A percentile compares a stretch with the other conserved stretches of the same genome.
These are phyloP conservation scores for Bryopsis sp. DNA, from an alignment of 139 green algal genomes.

Conservation along the genomic window DNA sequence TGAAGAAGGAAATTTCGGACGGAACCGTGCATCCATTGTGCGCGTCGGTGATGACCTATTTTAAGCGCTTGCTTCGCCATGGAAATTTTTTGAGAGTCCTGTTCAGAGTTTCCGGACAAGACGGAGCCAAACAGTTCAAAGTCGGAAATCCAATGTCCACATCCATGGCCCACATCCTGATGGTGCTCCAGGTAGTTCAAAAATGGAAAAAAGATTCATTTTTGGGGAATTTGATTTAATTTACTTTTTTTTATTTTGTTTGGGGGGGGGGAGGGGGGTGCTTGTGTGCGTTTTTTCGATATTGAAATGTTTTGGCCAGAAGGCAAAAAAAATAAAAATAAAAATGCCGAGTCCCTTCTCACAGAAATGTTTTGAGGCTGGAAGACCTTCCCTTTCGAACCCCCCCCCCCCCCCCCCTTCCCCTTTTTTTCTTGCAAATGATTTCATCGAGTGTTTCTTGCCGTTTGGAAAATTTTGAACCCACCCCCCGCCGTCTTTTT, in stretches of 20 bases:
- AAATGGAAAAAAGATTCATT: no score
- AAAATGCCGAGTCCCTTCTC: no score
- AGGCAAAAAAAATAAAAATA: no score
- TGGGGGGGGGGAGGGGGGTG: no score
- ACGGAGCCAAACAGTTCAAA: slow-evolving; percentile 1
- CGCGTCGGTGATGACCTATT: neutral
- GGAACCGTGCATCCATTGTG: slow-evolving; percentile 13
- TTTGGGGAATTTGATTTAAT: no score
- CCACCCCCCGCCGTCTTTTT: neutral
- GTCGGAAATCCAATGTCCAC: slow-evolving; percentile 15
- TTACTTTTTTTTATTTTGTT: no score
- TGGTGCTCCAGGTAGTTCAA: slow-evolving; percentile 9
- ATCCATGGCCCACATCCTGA: neutral
- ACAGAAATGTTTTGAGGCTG: no score
- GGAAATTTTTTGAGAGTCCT: slow-evolving; percentile 4
- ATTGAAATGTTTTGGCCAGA: no score
- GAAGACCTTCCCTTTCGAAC: no score
- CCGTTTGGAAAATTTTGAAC: neutral
- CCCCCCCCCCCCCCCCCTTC: no score
- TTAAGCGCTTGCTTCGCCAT: slow-evolving; percentile 10
- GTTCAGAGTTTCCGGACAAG: neutral
- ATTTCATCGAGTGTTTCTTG: neutral
- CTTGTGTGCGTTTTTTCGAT: no score
- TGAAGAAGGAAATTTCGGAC: slow-evolving; percentile 3
- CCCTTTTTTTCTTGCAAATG: no score